These are phyloP conservation scores for Penicillium sp. DNA, from an alignment of 2,329 filamentous ascomycete species.

Conservation along the genomic window DNA sequence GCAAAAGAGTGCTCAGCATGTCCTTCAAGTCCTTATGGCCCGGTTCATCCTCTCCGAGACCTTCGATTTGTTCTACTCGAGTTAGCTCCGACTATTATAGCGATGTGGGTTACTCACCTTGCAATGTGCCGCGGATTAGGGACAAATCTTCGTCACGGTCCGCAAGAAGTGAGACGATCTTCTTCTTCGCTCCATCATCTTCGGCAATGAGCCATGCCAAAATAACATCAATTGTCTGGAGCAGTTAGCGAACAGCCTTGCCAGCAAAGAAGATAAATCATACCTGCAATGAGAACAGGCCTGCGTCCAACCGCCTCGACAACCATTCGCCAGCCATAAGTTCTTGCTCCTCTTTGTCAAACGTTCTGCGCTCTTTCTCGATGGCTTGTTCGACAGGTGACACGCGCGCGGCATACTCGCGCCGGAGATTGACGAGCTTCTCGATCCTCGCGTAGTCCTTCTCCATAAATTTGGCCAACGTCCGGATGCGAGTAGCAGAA, in stretches of 20 bases:
- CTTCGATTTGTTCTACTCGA: conserved; percentile 59
- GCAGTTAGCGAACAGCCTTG: conserved; percentile 42
- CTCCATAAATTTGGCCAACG: conserved; percentile 92
- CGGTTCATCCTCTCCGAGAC: conserved; percentile 56
- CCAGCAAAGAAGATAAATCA: conserved; percentile 1
- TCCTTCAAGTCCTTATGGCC: conserved; percentile 58
- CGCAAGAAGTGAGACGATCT: conserved; percentile 63
- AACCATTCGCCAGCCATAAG: conserved; percentile 70
- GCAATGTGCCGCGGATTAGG: conserved; percentile 65
- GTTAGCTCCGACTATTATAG: conserved; percentile 12
- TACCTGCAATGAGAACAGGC: conserved; percentile 74
- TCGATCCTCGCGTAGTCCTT: conserved; percentile 84
- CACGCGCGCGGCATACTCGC: conserved; percentile 67
- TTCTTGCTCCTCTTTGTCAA: conserved; percentile 60
- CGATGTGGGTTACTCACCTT: conserved; percentile 47
- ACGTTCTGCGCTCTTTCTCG: conserved; percentile 54
- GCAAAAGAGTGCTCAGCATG: conserved; percentile 62
- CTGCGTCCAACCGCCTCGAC: conserved; percentile 74
- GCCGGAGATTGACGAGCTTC: conserved; percentile 69
- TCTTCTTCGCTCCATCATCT: conserved; percentile 70
- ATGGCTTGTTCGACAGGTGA: conserved; percentile 64
- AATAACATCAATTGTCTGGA: conserved; percentile 66
- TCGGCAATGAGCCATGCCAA: conserved; percentile 91
- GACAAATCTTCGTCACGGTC: conserved; percentile 66
- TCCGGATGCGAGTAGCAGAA: conserved; percentile 74